Percentiles rank a stretch among this genome's conserved stretches.
phyloP scores from a whole-genome alignment of 352 stramenopile species.

The Globisporangium apiculatum region DNA sequence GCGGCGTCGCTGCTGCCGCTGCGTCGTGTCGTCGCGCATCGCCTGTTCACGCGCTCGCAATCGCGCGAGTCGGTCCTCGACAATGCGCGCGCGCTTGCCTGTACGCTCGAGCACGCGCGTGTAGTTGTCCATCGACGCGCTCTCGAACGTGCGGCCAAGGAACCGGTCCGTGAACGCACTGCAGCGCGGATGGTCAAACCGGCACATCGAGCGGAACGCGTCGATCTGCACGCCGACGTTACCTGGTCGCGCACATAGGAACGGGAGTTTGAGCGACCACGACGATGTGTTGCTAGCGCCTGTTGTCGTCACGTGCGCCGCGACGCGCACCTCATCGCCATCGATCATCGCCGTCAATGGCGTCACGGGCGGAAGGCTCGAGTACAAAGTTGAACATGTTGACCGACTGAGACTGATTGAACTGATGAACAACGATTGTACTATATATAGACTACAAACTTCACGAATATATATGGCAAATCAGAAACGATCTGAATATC shows the following conservation, averaged over 20 bases:
- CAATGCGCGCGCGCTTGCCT: constrained; percentile 27
- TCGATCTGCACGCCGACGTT: constrained; percentile 80
- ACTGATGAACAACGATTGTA: no score
- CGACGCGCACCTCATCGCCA: constrained; percentile 17
- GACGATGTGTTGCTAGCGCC: not conserved
- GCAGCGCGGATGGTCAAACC: constrained; percentile 51
- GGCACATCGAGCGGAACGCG: constrained; percentile 46
- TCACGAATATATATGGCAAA: no score
- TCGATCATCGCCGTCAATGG: constrained; percentile 6
- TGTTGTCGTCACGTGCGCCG: not conserved
- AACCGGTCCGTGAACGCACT: constrained; percentile 65
- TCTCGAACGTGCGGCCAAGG: constrained; percentile 54
- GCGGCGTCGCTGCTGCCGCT: constrained; percentile 25
- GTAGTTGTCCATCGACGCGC: constrained; percentile 67
- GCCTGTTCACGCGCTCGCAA: constrained; percentile 36
- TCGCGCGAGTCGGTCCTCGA: constrained; percentile 42
- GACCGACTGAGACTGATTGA: no score
- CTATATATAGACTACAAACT: no score
- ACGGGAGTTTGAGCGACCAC: constrained; percentile 30
- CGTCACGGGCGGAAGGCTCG: not conserved
- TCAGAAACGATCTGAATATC: no score
- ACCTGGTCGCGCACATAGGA: constrained; percentile 47
- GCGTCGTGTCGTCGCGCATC: constrained; percentile 29
- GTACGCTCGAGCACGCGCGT: constrained; percentile 52
- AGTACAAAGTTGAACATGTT: no score